These are phyloP conservation scores for Fusarium equiseti DNA, from an alignment of 2,329 filamentous ascomycete genomes.

Conservation along the genomic window DNA sequence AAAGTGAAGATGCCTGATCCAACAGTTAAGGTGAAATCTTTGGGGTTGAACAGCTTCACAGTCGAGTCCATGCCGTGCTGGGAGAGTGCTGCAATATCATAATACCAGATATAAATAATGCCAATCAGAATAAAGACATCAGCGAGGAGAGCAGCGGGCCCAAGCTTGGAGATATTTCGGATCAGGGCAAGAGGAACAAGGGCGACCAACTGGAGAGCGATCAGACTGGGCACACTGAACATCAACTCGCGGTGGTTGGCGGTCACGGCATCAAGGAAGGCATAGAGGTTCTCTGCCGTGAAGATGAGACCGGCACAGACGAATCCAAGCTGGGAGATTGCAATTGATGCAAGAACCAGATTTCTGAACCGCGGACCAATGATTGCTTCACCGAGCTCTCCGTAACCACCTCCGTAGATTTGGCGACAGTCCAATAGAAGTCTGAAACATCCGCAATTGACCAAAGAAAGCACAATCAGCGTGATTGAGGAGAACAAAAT, in stretches of 20 bases:
- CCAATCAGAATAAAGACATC: constrained; percentile 80
- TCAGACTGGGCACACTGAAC: constrained; percentile 66
- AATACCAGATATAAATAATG: constrained; percentile 79
- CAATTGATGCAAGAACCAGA: constrained; percentile 77
- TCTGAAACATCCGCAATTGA: constrained; percentile 79
- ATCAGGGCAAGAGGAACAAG: constrained; percentile 77
- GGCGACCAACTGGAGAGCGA: constrained; percentile 73
- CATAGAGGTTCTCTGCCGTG: constrained; percentile 77
- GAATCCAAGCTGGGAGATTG: constrained; percentile 81
- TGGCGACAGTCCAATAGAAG: constrained; percentile 76
- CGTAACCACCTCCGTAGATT: constrained; percentile 76
- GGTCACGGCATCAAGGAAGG: constrained; percentile 74
- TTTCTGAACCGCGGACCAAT: constrained; percentile 72
- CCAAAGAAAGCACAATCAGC: constrained; percentile 71
- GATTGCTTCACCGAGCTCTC: constrained; percentile 77
- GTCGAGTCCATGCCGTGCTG: constrained; percentile 67
- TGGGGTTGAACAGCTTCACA: constrained; percentile 77
- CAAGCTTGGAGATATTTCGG: constrained; percentile 80
- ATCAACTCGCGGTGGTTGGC: constrained; percentile 62
- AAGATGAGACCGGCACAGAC: constrained; percentile 84
- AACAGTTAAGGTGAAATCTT: constrained; percentile 76
- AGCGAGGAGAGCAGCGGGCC: constrained; percentile 75
- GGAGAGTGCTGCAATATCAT: constrained; percentile 70
- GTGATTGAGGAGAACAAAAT: constrained; percentile 80
- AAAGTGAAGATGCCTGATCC: constrained; percentile 83